Evolutionary conservation across 352 stramenopile species (phyloP).

Genomic region (Elongisporangium senticosum): DNA sequence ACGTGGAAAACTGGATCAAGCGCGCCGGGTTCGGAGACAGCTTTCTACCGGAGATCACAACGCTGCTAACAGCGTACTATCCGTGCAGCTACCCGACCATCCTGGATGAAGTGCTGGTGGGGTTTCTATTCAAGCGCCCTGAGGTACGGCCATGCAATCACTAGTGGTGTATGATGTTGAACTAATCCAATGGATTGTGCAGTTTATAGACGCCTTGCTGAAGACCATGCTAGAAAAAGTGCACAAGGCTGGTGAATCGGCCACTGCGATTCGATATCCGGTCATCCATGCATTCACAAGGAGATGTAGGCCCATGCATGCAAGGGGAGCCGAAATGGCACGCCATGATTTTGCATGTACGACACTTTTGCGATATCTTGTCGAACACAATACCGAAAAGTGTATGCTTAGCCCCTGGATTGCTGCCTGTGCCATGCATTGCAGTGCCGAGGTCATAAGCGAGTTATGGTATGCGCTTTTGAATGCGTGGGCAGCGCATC

Average conservation of each 20-base stretch:
- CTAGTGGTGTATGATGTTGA: no score
- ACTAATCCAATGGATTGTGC: background rate
- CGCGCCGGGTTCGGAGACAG: slow-evolving; percentile 55
- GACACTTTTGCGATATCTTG: slow-evolving; percentile 64
- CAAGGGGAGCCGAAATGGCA: slow-evolving; percentile 8
- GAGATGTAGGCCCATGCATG: slow-evolving; percentile 18
- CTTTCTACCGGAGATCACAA: slow-evolving; percentile 68
- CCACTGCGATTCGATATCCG: slow-evolving; percentile 54
- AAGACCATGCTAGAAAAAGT: slow-evolving; percentile 70
- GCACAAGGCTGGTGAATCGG: slow-evolving; percentile 52
- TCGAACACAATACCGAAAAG: slow-evolving; percentile 72
- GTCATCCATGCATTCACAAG: slow-evolving; percentile 59
- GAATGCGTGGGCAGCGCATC: slow-evolving; percentile 6
- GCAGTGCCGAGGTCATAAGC: slow-evolving; percentile 45
- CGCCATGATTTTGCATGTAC: slow-evolving; percentile 64
- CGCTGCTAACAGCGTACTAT: slow-evolving; percentile 75
- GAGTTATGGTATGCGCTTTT: slow-evolving; percentile 46
- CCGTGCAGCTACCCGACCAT: slow-evolving; percentile 76
- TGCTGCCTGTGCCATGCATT: slow-evolving; percentile 47
- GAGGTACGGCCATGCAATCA: no score
- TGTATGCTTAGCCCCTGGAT: slow-evolving; percentile 76
- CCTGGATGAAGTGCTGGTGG: slow-evolving; percentile 71
- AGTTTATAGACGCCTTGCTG: slow-evolving; percentile 57
- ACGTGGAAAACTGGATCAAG: slow-evolving; percentile 70
- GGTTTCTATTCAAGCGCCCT: slow-evolving; percentile 71